Conservation (phyloP, 129 eudicot genomes). For the Ambrosia artemisiifolia region DNA sequence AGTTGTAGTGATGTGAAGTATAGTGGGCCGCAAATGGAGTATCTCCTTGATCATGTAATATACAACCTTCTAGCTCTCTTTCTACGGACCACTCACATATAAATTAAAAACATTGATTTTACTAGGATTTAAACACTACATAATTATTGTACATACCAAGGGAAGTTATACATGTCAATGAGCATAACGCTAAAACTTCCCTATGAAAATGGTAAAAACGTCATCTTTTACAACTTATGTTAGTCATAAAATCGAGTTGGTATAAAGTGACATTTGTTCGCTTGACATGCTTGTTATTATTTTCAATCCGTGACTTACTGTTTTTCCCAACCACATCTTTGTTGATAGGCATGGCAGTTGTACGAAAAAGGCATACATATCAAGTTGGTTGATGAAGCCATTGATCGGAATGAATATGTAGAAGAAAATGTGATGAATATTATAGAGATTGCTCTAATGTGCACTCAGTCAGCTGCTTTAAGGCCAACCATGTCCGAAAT, state of each 20-base stretch:
- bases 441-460: constrained; percentile 56
- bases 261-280: not conserved
- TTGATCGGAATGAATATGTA: constrained; percentile 39
- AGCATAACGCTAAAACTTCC: not conserved
- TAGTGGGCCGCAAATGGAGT: constrained; percentile 29
- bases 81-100: not conserved
- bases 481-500: constrained; percentile 78
- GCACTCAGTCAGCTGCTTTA: constrained; percentile 50
- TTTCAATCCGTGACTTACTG: not conserved
- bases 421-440: constrained; percentile 40
- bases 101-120: not conserved
- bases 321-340: not conserved
- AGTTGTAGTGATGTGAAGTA: constrained; percentile 35
- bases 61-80: not conserved
- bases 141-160: not conserved
- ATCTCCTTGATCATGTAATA: constrained; percentile 53
- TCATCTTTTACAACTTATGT: not conserved
- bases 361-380: constrained; percentile 40
- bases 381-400: constrained; percentile 41
- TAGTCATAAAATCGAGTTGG: not conserved
- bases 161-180: not conserved
- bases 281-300: not conserved
- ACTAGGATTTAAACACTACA: not conserved
- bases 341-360: constrained; percentile 55
- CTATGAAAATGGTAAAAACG: not conserved